phyloP scores from a whole-genome alignment of 257 asterid genomes.

The Voacanga thouarsii region DNA sequence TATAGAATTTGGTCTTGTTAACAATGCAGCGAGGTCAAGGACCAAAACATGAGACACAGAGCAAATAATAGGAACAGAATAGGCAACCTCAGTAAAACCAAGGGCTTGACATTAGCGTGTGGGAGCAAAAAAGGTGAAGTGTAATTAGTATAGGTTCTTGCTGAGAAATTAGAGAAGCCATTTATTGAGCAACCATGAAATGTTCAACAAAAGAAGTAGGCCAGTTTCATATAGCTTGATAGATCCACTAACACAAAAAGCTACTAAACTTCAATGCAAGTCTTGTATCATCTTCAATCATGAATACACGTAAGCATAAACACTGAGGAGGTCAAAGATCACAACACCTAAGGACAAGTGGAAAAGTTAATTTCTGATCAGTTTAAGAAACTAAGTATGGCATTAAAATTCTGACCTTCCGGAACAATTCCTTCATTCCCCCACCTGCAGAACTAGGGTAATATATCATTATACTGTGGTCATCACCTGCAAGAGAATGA shows the following conservation, averaged over 20 bases:
- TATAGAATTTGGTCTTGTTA: neutral
- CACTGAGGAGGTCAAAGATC: neutral
- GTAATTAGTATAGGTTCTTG: neutral
- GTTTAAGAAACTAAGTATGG: neutral
- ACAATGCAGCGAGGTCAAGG: neutral
- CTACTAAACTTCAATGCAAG: neutral
- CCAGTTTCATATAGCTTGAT: neutral
- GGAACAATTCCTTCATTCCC: conserved; percentile 94
- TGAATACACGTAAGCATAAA: neutral
- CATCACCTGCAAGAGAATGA: conserved; percentile 67
- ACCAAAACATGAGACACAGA: neutral
- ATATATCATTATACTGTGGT: conserved; percentile 95
- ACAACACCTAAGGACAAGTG: neutral
- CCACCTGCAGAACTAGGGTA: conserved; percentile 99
- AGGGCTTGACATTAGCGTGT: neutral
- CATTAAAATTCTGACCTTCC: conserved; percentile 58
- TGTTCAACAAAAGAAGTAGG: neutral
- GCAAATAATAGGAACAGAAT: neutral
- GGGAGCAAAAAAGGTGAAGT: neutral
- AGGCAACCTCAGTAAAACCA: neutral
- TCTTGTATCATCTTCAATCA: neutral
- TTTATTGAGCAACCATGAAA: neutral
- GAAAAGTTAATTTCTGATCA: neutral
- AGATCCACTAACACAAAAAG: neutral
- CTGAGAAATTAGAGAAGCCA: neutral